Percentiles rank a stretch among this genome's conserved stretches.
These are phyloP conservation scores for Aspergillus sojae DNA, from an alignment of 2,329 filamentous ascomycete species.

Conservation along the genomic window DNA sequence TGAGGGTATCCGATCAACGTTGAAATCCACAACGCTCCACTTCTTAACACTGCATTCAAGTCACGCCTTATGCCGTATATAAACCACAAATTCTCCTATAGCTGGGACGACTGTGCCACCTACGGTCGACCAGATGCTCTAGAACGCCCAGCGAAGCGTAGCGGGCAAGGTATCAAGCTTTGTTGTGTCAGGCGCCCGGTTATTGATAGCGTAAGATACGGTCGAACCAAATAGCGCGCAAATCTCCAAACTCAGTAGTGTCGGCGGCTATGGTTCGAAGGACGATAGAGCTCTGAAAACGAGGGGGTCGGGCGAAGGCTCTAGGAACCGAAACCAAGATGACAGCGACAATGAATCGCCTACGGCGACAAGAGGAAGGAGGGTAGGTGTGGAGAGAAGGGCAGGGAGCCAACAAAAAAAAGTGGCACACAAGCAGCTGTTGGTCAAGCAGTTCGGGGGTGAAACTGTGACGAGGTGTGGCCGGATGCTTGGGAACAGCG, in stretches of 20 bases:
- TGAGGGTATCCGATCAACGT: not conserved
- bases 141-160: slow-evolving; percentile 12
- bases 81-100: slow-evolving; percentile 7
- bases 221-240: slow-evolving; percentile 20
- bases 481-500: slow-evolving; percentile 25
- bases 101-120: slow-evolving; percentile 14
- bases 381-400: slow-evolving; percentile 2
- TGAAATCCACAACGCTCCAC: not conserved
- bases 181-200: slow-evolving; percentile 9
- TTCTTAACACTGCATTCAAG: not conserved
- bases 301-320: slow-evolving; percentile 7
- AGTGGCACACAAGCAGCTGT: slow-evolving; percentile 13
- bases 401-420: slow-evolving; percentile 13
- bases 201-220: slow-evolving; percentile 9
- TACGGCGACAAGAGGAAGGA: slow-evolving; percentile 11
- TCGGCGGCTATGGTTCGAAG: slow-evolving; percentile 22
- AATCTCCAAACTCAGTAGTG: slow-evolving; percentile 11
- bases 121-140: not conserved
- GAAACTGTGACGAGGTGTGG: slow-evolving; percentile 20
- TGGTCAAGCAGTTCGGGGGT: slow-evolving; percentile 17
- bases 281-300: slow-evolving; percentile 8
- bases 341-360: slow-evolving; percentile 10
- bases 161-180: slow-evolving; percentile 16
- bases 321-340: slow-evolving; percentile 2
- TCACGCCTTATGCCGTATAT: slow-evolving; percentile 12